Percentiles rank a stretch among this genome's conserved stretches.
These are phyloP conservation scores for Gossypium longicalyx DNA, from an alignment of 345 rosid species.

Conservation along the genomic window DNA sequence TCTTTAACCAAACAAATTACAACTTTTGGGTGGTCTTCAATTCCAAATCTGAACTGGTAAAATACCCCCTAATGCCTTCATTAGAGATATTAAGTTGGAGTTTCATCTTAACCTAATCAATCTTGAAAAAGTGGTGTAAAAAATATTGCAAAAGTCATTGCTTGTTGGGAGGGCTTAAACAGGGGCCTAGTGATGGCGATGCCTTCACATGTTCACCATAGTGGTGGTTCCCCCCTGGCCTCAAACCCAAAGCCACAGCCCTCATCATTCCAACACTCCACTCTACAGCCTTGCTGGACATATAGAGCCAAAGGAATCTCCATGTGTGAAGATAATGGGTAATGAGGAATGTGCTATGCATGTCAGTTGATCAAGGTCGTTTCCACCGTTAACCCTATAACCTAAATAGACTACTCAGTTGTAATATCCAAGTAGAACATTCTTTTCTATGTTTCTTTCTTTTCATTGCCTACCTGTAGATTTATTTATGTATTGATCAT, in stretches of 20 bases:
- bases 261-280: conserved; percentile 25
- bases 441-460: conserved; percentile 20
- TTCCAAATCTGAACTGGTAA: background rate
- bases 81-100: background rate
- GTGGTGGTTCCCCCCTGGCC: conserved; percentile 35
- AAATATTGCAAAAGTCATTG: conserved; percentile 34
- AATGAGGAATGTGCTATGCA: background rate
- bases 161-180: conserved; percentile 23
- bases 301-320: conserved; percentile 16
- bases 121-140: background rate
- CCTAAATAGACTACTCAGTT: background rate
- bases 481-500: too few relatives aligned
- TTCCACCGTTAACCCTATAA: background rate
- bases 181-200: conserved; percentile 22
- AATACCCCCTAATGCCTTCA: background rate
- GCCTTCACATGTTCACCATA: conserved; percentile 35
- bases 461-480: too few relatives aligned
- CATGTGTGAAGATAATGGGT: background rate
- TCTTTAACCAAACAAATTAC: conserved; percentile 22
- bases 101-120: background rate
- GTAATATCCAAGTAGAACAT: background rate
- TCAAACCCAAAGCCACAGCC: background rate
- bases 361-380: background rate
- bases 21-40: background rate
- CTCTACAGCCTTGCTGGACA: background rate